Evolutionary conservation across 2,329 filamentous ascomycete species (phyloP).

Genomic region (Monosporascus cannonballus): DNA sequence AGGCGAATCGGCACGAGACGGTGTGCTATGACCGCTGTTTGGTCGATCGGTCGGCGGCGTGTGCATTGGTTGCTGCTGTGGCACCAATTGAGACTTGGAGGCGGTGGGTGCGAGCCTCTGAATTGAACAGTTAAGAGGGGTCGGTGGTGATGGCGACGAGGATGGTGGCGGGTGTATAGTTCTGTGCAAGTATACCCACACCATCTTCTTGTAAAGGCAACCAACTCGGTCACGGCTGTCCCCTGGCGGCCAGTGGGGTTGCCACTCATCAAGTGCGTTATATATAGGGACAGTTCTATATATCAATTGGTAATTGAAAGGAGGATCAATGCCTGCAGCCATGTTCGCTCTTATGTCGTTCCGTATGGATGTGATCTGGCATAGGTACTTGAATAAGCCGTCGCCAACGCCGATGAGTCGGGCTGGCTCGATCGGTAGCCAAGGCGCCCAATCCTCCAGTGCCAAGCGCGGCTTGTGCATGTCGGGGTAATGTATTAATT

Average conservation of each 20-base stretch:
- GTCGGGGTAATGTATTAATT: constrained; percentile 47
- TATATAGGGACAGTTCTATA: constrained; percentile 73
- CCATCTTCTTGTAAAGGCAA: constrained; percentile 58
- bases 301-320: constrained; percentile 67
- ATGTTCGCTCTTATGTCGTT: constrained; percentile 68
- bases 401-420: constrained; percentile 77
- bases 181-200: constrained; percentile 58
- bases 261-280: constrained; percentile 67
- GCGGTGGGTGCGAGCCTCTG: constrained; percentile 13
- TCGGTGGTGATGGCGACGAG: constrained; percentile 10
- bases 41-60: constrained; percentile 14
- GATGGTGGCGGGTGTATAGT: constrained; percentile 51
- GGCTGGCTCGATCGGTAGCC: constrained; percentile 37
- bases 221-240: constrained; percentile 52
- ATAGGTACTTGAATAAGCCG: constrained; percentile 72
- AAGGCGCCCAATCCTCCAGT: constrained; percentile 38
- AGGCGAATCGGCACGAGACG: constrained; percentile 33
- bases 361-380: constrained; percentile 71
- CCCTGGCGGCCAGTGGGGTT: constrained; percentile 52
- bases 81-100: constrained; percentile 12
- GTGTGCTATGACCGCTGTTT: constrained; percentile 8
- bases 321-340: constrained; percentile 53
- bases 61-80: constrained; percentile 10
- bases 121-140: constrained; percentile 8
- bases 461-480: constrained; percentile 30